These are phyloP conservation scores for Mucor lusitanicus DNA, from an alignment of 371 early-diverging fungal species.

Conservation along the genomic window DNA sequence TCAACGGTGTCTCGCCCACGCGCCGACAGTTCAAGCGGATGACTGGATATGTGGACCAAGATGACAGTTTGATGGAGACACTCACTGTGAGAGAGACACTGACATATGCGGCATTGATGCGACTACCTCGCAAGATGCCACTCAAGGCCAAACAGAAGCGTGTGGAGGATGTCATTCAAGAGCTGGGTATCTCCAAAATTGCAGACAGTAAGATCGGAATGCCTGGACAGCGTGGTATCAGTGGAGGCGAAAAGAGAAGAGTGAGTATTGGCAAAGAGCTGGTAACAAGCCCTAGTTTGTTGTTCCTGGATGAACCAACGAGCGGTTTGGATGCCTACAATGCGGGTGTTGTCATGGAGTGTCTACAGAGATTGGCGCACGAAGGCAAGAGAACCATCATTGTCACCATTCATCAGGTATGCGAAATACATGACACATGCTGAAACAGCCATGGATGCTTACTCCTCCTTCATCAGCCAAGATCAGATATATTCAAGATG, in stretches of 20 bases:
- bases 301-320: conserved; percentile 91
- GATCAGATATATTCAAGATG: conserved; percentile 77
- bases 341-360: conserved; percentile 77
- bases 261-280: conserved; percentile 92
- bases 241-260: conserved; percentile 94
- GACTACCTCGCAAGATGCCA: conserved; percentile 69
- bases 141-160: conserved; percentile 19
- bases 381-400: conserved; percentile 71
- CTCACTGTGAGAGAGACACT: conserved; percentile 91
- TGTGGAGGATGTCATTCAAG: conserved; percentile 69
- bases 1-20: conserved; percentile 75
- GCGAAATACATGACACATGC: not conserved
- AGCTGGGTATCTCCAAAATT: conserved; percentile 69
- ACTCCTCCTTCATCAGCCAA: conserved; percentile 51
- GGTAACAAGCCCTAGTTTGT: conserved; percentile 78
- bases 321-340: conserved; percentile 90
- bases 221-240: conserved; percentile 75
- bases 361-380: conserved; percentile 66
- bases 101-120: conserved; percentile 82
- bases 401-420: conserved; percentile 78
- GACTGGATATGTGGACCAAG: conserved; percentile 92
- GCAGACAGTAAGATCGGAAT: conserved; percentile 70
- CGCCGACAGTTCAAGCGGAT: conserved; percentile 60
- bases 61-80: conserved; percentile 83
- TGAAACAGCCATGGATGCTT: not conserved